phyloP scores from a whole-genome alignment of 257 asterid species.

The Osmanthus fragrans region DNA sequence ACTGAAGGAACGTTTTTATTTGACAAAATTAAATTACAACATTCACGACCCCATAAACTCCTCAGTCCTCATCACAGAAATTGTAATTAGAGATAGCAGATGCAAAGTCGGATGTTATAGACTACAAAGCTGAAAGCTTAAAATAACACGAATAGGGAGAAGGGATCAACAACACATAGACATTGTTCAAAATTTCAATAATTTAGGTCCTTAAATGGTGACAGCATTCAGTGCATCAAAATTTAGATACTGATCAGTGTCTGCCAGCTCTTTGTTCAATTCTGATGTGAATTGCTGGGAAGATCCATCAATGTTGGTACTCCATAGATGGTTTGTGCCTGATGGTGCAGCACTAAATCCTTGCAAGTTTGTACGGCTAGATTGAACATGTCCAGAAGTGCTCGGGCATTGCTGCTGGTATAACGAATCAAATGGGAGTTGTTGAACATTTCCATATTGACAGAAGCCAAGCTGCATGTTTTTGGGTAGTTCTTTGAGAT shows the following conservation, averaged over 20 bases:
- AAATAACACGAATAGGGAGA: not conserved
- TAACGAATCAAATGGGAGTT: not conserved
- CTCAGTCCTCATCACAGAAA: not conserved
- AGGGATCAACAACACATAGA: not conserved
- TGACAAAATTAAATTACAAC: not conserved
- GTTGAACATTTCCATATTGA: not conserved
- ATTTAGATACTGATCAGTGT: conserved; percentile 22
- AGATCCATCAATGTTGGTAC: not conserved
- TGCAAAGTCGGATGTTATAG: not conserved
- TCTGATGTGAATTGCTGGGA: not conserved
- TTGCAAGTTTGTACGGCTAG: not conserved
- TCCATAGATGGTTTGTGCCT: not conserved
- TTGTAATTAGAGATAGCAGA: not conserved
- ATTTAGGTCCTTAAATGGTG: not conserved
- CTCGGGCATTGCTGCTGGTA: not conserved
- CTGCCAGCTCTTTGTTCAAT: conserved; percentile 11
- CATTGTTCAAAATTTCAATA: not conserved
- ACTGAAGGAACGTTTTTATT: not conserved
- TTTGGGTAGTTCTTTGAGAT: conserved; percentile 21
- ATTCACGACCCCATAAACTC: no score
- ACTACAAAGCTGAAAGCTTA: not conserved
- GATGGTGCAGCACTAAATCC: not conserved
- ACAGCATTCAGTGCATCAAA: conserved; percentile 10
- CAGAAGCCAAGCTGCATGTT: not conserved
- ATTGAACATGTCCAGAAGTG: not conserved